These are phyloP conservation scores for Chaetomiaceae sp. DNA, from an alignment of 2,329 filamentous ascomycete genomes.

Conservation along the genomic window DNA sequence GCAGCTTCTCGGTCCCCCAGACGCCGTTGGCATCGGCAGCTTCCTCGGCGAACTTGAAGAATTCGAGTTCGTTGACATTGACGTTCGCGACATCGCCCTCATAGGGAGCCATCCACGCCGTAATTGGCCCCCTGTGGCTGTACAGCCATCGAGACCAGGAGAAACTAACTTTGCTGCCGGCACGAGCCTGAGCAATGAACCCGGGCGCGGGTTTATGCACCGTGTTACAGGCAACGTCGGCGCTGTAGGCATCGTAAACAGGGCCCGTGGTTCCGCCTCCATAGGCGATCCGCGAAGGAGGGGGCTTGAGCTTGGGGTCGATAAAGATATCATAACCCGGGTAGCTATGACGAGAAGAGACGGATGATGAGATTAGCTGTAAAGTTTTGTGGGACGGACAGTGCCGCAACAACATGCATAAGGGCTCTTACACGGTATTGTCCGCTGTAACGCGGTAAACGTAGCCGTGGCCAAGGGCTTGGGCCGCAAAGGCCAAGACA, in stretches of 20 bases:
- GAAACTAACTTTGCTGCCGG: constrained; percentile 18
- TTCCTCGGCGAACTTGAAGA: constrained; percentile 19
- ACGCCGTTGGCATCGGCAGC: constrained; percentile 9
- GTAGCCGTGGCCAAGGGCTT: constrained; percentile 15
- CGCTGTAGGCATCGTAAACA: constrained; percentile 5
- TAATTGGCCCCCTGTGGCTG: constrained; percentile 19
- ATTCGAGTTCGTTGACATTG: constrained; percentile 18
- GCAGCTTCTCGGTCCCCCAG: constrained; percentile 11
- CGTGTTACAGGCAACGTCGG: constrained; percentile 13
- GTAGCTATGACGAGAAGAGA: neutral
- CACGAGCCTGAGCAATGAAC: constrained; percentile 16
- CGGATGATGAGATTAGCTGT: neutral
- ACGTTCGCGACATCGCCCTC: constrained; percentile 5
- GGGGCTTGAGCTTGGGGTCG: constrained; percentile 8
- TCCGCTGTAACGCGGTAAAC: constrained; percentile 17
- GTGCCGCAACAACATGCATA: neutral
- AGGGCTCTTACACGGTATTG: constrained; percentile 14
- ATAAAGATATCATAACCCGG: constrained; percentile 17
- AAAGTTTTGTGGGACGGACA: too few species aligned
- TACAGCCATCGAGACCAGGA: constrained; percentile 19
- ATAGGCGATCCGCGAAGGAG: constrained; percentile 13
- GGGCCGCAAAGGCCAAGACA: constrained; percentile 5
- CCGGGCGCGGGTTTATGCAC: constrained; percentile 10
- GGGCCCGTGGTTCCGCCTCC: constrained; percentile 15
- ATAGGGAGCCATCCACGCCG: constrained; percentile 19